Evolutionary conservation across 75 land plant species (phyloP).

Genomic region (Pinus albicaulis): DNA sequence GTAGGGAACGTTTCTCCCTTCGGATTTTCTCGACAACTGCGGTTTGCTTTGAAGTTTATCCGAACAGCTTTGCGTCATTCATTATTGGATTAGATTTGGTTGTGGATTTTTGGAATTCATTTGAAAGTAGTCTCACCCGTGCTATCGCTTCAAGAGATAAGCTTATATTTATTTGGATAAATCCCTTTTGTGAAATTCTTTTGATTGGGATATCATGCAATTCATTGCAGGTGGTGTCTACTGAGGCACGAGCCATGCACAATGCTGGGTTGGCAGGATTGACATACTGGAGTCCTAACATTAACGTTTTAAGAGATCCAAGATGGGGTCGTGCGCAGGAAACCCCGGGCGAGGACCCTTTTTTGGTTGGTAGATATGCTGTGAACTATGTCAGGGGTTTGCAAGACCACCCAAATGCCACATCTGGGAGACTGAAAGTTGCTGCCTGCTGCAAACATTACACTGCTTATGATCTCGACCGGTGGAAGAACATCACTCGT

Average conservation of each 20-base stretch:
- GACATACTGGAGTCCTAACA: conserved; percentile 65
- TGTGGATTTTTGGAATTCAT: too few relatives aligned
- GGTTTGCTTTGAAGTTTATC: too few relatives aligned
- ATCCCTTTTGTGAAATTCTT: too few relatives aligned
- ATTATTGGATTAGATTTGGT: too few relatives aligned
- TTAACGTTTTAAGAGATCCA: conserved; percentile 44
- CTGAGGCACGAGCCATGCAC: conserved; percentile 20
- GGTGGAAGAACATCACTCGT: conserved; percentile 30
- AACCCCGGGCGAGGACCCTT: conserved; percentile 55
- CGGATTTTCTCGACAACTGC: too few relatives aligned
- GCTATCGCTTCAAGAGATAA: too few relatives aligned
- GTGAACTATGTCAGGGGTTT: conserved; percentile 34
- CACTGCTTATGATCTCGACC: conserved; percentile 44
- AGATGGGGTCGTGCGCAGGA: conserved; percentile 46
- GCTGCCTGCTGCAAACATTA: conserved; percentile 48
- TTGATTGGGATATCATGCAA: too few relatives aligned
- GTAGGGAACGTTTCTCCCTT: too few relatives aligned
- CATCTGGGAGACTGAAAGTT: conserved; percentile 22
- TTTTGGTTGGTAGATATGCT: conserved; percentile 24
- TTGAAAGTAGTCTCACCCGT: too few relatives aligned
- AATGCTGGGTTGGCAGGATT: conserved; percentile 47
- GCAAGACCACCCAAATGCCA: conserved; percentile 17
- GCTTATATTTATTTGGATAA: too few relatives aligned
- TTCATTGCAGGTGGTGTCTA: too few relatives aligned
- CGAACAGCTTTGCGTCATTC: too few relatives aligned